Evolutionary conservation across 1,284 basidiomycete genomes (phyloP), one percentile per base, ranked within the genome.

Genomic region (Somion occarium): DNA sequence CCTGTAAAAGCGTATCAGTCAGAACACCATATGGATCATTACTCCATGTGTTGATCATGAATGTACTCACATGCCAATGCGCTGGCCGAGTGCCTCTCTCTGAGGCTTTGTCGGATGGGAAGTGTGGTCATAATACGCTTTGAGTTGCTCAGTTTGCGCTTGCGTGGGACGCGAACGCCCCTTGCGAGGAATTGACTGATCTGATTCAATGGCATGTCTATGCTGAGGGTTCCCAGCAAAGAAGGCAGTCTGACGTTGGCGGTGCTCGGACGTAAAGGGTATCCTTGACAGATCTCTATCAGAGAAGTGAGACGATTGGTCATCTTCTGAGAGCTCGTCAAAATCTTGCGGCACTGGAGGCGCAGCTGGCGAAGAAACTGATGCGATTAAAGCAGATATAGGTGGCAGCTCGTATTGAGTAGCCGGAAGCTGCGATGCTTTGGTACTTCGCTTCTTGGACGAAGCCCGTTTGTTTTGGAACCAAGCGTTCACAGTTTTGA

Each of bases 391-490:
- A 46, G 73, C 67, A 37, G 74, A 71, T 67, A 72, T 76, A 57
- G 71, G 73, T 38, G 73, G 73, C 51, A 74, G 68, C 52, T 68
- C 63, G 59, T 55, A 61, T 52, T 61, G 57, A 25, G 48, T 42
- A 26, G 24, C 37, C 46, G 38, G 44, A 41, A 53, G 43, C 20
- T 52, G 53, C 30, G 60, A 55, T 39, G 60, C 60, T 51, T 64
- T 65, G 52, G 64, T 59, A 11, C 48, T 56, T 45, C 83, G 78
- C 69, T 89, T 89, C 76, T 88, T 89, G 59, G 80, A 82, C 20
- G 87, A 88, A 13, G 86, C 87, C 52, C 86, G 78, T 73, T 88
- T 89, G 66, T 89, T 89, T 68, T 89, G 87, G 69, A 89, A 89
- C 84, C 85, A 89, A 22, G 86, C 84, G 63, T 87, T 87, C 62